phyloP scores from a whole-genome alignment of 768 basidiomycete genomes.

The Tephrocybe sp. region DNA sequence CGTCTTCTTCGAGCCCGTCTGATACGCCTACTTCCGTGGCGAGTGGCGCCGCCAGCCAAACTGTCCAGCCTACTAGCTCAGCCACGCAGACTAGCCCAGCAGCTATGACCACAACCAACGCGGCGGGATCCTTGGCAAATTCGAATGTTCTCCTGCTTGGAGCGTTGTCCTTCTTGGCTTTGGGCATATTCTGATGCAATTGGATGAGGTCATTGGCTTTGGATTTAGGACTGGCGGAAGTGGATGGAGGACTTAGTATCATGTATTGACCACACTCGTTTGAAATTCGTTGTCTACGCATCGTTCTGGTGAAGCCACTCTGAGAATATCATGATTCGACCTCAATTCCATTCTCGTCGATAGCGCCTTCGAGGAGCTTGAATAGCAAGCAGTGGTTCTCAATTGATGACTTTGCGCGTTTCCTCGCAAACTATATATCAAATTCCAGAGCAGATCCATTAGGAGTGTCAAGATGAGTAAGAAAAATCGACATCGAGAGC shows the following conservation, averaged over 20 bases:
- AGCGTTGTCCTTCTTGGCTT: constrained; percentile 5
- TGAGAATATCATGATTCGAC: not conserved
- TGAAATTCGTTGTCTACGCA: not conserved
- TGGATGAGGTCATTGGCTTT: not conserved
- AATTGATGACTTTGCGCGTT: no score
- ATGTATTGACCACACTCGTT: constrained; percentile 6
- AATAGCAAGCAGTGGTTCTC: no score
- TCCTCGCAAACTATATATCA: no score
- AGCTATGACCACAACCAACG: constrained; percentile 8
- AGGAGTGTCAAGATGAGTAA: no score
- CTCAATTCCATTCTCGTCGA: no score
- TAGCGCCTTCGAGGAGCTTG: no score
- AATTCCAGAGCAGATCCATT: no score
- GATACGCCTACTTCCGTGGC: not conserved
- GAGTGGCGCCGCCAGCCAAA: not conserved
- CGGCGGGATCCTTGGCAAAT: constrained; percentile 1
- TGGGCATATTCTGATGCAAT: constrained; percentile 3
- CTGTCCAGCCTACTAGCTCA: not conserved
- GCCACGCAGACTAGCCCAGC: constrained; percentile 9
- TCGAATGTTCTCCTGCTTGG: constrained; percentile 6
- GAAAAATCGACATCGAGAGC: no score
- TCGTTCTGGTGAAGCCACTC: not conserved
- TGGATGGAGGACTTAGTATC: not conserved
- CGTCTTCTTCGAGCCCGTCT: not conserved
- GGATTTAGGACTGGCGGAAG: not conserved